phyloP scores from a whole-genome alignment of 768 basidiomycete genomes.

The Mycena rebaudengoi region DNA sequence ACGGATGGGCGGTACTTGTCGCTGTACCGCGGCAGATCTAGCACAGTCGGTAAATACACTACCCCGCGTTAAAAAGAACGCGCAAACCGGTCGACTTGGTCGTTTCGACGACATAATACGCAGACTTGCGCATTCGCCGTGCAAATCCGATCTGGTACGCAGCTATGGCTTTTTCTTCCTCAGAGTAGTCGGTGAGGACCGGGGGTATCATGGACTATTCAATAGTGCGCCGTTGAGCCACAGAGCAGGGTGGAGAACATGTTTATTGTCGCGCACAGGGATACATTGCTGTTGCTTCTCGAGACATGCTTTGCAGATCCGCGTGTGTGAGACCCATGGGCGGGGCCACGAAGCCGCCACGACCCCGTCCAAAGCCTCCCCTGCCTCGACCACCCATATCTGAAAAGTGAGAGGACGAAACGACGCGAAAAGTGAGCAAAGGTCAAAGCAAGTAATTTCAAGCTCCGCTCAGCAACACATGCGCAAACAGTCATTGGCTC shows the following conservation, averaged over 20 bases:
- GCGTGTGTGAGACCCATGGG: conserved; percentile 86
- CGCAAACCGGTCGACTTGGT: conserved; percentile 68
- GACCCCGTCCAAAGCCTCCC: conserved; percentile 58
- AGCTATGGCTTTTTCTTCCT: conserved; percentile 71
- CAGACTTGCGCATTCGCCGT: conserved; percentile 69
- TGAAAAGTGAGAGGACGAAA: too few species aligned
- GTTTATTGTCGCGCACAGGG: conserved; percentile 69
- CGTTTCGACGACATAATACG: conserved; percentile 79
- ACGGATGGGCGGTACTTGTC: conserved; percentile 81
- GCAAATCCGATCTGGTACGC: conserved; percentile 75
- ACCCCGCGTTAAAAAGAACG: not conserved
- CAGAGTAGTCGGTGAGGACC: conserved; percentile 69
- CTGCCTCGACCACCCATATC: conserved; percentile 63
- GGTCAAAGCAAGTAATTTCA: not conserved
- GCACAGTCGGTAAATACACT: not conserved
- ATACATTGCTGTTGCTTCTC: conserved; percentile 81
- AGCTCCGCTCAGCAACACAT: too few species aligned
- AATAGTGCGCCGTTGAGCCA: conserved; percentile 29
- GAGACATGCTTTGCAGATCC: conserved; percentile 79
- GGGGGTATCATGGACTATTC: conserved; percentile 74
- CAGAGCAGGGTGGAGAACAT: conserved; percentile 25
- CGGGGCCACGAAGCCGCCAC: conserved; percentile 50
- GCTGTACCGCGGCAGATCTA: conserved; percentile 83
- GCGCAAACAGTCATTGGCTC: not conserved
- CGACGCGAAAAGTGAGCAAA: conserved; percentile 61